Evolutionary conservation across 2,329 filamentous ascomycete species (phyloP).

Genomic region (Hymenoscyphus albidus): DNA sequence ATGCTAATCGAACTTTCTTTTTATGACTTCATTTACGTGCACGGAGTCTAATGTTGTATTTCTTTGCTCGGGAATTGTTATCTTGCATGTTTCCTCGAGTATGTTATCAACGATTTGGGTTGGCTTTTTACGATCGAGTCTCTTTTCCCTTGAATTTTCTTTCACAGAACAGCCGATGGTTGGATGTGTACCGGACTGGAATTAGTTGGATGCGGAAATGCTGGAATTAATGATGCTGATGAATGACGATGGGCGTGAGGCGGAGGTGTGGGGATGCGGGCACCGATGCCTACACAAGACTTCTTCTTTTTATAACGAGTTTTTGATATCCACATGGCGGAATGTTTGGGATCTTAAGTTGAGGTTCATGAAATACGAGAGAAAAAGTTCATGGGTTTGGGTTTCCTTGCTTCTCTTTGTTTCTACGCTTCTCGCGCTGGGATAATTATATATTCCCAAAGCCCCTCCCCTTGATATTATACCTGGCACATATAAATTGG

Average conservation of each 20-base stretch:
- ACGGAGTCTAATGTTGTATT: neutral
- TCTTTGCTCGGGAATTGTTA: neutral
- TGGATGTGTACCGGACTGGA: neutral
- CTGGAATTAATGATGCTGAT: conserved; percentile 1
- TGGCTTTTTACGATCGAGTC: neutral
- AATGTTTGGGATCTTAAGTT: neutral
- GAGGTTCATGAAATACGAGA: neutral
- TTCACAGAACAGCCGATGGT: neutral
- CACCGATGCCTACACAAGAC: neutral
- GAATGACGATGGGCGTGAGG: neutral
- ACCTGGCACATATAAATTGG: neutral
- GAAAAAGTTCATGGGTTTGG: neutral
- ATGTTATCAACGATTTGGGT: neutral
- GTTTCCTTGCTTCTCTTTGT: neutral
- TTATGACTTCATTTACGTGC: neutral
- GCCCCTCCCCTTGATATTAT: neutral
- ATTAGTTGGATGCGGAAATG: neutral
- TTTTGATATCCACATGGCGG: neutral
- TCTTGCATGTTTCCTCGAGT: neutral
- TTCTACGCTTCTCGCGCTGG: neutral
- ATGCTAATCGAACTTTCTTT: neutral
- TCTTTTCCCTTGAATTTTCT: neutral
- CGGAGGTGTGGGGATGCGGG: neutral
- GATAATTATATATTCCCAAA: neutral
- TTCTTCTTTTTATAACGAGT: neutral